Percentiles rank a stretch among this genome's conserved stretches.
phyloP scores from a whole-genome alignment of 345 rosid genomes.

The Pugionium dolabratum region DNA sequence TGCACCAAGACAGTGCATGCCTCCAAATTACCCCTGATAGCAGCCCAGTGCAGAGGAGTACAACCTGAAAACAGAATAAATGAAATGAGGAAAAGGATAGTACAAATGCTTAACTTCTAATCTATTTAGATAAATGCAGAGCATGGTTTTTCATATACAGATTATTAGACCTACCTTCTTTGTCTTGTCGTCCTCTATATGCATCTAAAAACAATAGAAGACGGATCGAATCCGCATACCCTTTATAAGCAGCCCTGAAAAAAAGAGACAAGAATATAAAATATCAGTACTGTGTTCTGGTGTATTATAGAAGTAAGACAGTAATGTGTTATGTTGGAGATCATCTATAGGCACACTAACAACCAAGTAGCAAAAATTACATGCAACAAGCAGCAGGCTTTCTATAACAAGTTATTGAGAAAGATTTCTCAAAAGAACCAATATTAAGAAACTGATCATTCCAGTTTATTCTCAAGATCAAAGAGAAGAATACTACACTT shows the following conservation, averaged over 20 bases:
- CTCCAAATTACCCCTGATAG: slow-evolving; percentile 85
- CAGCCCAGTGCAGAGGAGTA: slow-evolving; percentile 98
- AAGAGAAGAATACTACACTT: too few relatives aligned
- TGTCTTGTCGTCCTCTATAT: slow-evolving; percentile 34
- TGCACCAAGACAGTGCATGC: slow-evolving; percentile 49
- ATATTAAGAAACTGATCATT: too few relatives aligned
- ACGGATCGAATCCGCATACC: slow-evolving; percentile 92
- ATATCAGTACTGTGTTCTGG: too few relatives aligned
- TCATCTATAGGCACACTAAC: too few relatives aligned
- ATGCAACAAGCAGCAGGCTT: too few relatives aligned
- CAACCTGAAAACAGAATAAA: slow-evolving; percentile 58
- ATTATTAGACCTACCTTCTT: slow-evolving; percentile 58
- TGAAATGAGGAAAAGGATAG: slow-evolving; percentile 8
- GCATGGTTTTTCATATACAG: too few relatives aligned
- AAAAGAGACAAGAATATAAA: slow-evolving; percentile 30
- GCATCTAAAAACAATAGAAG: slow-evolving; percentile 90
- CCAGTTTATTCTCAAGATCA: too few relatives aligned
- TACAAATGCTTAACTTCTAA: background rate
- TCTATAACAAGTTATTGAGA: too few relatives aligned
- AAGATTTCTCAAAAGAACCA: slow-evolving; percentile 43
- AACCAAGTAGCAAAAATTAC: too few relatives aligned
- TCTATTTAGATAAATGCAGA: background rate
- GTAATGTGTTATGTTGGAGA: background rate
- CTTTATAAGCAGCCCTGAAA: slow-evolving; percentile 98
- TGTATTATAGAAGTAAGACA: background rate